A percentile compares a stretch with the other conserved stretches of the same genome.
Evolutionary conservation across 2,329 filamentous ascomycete species (phyloP).

Genomic region (Gliomastix tumulicola): DNA sequence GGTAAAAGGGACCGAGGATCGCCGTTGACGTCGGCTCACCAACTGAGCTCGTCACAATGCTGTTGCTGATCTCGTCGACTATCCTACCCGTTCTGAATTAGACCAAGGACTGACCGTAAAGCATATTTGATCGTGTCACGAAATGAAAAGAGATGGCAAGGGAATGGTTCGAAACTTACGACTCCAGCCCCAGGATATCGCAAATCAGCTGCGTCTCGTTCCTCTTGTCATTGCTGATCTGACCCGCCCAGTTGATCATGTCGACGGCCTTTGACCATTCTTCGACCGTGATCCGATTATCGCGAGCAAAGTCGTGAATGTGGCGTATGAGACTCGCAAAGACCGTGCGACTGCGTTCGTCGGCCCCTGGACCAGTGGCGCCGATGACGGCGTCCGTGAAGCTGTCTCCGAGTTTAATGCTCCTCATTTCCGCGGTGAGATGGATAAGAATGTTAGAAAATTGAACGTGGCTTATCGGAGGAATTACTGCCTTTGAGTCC

Average conservation of each 20-base stretch:
- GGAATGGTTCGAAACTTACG: conserved; percentile 14
- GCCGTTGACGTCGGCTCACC: conserved; percentile 56
- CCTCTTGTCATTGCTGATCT: conserved; percentile 54
- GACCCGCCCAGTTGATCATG: conserved; percentile 46
- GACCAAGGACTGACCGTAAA: not conserved
- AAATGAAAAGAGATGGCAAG: too few species aligned
- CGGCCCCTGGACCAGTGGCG: conserved; percentile 59
- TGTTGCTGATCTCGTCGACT: conserved; percentile 64
- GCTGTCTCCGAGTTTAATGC: conserved; percentile 20
- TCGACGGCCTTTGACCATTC: conserved; percentile 64
- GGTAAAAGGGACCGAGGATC: conserved; percentile 74
- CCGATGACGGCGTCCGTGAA: conserved; percentile 62
- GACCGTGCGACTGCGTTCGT: conserved; percentile 55
- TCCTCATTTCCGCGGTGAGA: too few species aligned
- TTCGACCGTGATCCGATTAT: conserved; percentile 63
- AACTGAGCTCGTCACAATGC: conserved; percentile 26
- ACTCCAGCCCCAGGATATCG: conserved; percentile 64
- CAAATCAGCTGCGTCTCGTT: conserved; percentile 63
- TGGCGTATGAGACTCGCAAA: conserved; percentile 58
- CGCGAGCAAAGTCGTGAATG: conserved; percentile 67
- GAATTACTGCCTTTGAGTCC: too few species aligned
- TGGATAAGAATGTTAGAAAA: too few species aligned
- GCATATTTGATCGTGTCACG: too few species aligned
- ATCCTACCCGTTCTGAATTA: conserved; percentile 24
- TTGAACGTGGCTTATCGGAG: too few species aligned